phyloP scores from a whole-genome alignment of 257 asterid genomes.

The Ehretia macrophylla region DNA sequence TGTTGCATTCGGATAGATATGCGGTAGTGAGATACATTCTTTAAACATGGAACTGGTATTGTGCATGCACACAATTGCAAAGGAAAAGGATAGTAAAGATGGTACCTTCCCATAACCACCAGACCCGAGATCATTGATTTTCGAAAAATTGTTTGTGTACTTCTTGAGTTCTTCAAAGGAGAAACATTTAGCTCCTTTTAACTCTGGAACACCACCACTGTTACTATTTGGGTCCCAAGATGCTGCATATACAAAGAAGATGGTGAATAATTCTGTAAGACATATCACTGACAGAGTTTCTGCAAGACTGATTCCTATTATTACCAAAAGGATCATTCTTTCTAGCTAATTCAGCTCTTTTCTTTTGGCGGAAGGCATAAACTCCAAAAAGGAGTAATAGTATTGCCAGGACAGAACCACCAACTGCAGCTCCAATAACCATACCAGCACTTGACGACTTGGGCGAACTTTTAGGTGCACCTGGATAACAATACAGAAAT shows the following conservation, averaged over 20 bases:
- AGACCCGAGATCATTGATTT: conserved; percentile 49
- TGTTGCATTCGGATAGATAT: too few species aligned
- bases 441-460: conserved; percentile 30
- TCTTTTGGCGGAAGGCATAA: conserved; percentile 75
- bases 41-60: too few species aligned
- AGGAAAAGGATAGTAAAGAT: neutral
- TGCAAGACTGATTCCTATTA: conserved; percentile 7
- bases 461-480: neutral
- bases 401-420: conserved; percentile 41
- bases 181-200: conserved; percentile 67
- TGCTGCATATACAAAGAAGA: conserved; percentile 42
- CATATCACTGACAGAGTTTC: neutral
- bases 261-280: neutral
- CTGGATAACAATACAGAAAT: neutral
- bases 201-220: conserved; percentile 80
- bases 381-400: conserved; percentile 55
- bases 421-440: conserved; percentile 68
- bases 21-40: too few species aligned
- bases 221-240: conserved; percentile 58
- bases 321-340: conserved; percentile 81
- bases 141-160: conserved; percentile 69
- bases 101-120: conserved; percentile 95
- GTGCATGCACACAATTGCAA: too few species aligned
- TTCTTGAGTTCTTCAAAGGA: conserved; percentile 74
- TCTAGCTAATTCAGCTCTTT: conserved; percentile 60